These are phyloP conservation scores for Crithidia expoeki DNA, from an alignment of 208 protist genomes.

Conservation along the genomic window DNA sequence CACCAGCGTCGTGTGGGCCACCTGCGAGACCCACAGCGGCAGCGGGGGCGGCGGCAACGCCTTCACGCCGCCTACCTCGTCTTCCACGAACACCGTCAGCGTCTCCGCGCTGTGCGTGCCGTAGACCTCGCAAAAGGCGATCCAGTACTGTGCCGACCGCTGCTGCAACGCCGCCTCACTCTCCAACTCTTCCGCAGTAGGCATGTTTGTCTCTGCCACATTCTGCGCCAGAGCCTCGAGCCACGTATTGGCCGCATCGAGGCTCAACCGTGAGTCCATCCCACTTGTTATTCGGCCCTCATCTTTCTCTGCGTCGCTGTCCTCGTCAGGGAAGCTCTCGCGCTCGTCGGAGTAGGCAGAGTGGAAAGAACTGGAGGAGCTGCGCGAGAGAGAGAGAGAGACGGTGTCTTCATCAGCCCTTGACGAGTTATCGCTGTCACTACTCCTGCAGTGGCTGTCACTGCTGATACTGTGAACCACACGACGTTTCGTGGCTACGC, in stretches of 20 bases:
- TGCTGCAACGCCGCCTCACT: conserved; percentile 45
- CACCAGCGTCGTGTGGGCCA: conserved; percentile 44
- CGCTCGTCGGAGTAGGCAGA: conserved; percentile 56
- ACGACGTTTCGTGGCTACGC: background rate
- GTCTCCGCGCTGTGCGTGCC: conserved; percentile 59
- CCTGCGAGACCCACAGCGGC: conserved; percentile 50
- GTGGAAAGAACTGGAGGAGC: conserved; percentile 32
- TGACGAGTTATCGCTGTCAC: background rate
- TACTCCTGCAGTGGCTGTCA: conserved; percentile 2
- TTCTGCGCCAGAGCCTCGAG: conserved; percentile 30
- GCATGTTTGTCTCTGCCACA: conserved; percentile 8
- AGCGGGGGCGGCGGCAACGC: conserved; percentile 60
- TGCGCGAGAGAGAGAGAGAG: conserved; percentile 9
- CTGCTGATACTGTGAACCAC: conserved; percentile 1
- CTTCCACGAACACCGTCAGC: conserved; percentile 61
- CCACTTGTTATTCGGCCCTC: background rate
- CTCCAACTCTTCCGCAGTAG: conserved; percentile 36
- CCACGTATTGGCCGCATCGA: conserved; percentile 41
- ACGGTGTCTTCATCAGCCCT: background rate
- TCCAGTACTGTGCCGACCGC: conserved; percentile 66
- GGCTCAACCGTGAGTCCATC: background rate
- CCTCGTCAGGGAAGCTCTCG: conserved; percentile 31
- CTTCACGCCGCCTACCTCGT: conserved; percentile 41
- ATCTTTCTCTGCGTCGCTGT: conserved; percentile 5
- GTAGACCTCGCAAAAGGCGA: conserved; percentile 79